These are phyloP conservation scores for Sporisorium sorghi DNA, from an alignment of 1,284 basidiomycete genomes.

Conservation along the genomic window DNA sequence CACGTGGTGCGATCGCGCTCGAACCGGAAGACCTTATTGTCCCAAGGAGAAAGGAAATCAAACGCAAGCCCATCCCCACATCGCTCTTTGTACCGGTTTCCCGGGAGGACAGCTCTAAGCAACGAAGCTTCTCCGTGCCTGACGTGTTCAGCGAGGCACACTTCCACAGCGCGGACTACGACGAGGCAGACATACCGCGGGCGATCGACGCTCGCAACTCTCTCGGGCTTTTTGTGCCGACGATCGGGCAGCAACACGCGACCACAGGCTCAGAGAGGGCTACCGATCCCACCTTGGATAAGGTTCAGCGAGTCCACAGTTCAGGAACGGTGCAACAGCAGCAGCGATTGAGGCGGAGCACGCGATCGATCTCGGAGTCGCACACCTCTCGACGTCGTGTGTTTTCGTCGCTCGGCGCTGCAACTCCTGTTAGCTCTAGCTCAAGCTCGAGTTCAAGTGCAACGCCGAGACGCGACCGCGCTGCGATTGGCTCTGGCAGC, in stretches of 20 bases:
- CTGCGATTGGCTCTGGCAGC: neutral
- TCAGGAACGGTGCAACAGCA: neutral
- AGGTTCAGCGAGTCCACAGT: neutral
- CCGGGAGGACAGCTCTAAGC: neutral
- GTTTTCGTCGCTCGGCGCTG: neutral
- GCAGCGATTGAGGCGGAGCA: slow-evolving; percentile 14
- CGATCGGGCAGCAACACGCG: neutral
- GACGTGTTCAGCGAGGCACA: slow-evolving; percentile 3
- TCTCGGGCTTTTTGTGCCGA: slow-evolving; percentile 11
- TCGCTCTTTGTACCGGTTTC: slow-evolving; percentile 13
- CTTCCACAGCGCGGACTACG: neutral
- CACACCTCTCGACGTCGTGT: neutral
- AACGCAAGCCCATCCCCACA: slow-evolving; percentile 27
- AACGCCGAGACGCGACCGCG: neutral
- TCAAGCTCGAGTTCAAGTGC: neutral
- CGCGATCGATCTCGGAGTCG: slow-evolving; percentile 28
- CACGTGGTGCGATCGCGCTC: neutral
- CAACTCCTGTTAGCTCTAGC: neutral
- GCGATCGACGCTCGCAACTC: slow-evolving; percentile 3
- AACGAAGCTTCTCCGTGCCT: slow-evolving; percentile 11
- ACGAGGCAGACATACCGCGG: neutral
- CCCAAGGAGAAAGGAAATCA: slow-evolving; percentile 3
- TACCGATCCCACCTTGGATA: neutral
- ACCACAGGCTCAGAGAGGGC: neutral
- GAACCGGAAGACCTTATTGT: slow-evolving; percentile 1